Evolutionary conservation across 805 yeast species (phyloP).

Genomic region (Sugiyamaella chiloensis): DNA sequence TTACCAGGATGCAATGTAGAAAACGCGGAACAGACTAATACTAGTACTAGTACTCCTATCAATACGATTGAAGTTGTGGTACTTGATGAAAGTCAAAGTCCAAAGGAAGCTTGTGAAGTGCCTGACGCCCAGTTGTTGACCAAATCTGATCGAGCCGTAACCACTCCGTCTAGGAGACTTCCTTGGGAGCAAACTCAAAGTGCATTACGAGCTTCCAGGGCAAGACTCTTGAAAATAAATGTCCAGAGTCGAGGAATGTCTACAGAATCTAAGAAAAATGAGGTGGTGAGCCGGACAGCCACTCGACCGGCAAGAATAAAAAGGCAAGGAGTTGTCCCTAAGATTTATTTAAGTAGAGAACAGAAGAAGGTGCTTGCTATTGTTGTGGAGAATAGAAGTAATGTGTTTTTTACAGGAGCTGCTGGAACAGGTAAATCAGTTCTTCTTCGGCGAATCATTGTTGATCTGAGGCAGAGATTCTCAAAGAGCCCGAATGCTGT

Average conservation of each 20-base stretch:
- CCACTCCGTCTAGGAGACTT: not conserved
- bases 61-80: too few relatives aligned
- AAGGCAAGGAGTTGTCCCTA: conserved; percentile 14
- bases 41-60: too few relatives aligned
- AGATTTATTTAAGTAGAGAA: conserved; percentile 40
- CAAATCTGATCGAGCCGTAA: too few relatives aligned
- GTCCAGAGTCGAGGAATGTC: conserved; percentile 6
- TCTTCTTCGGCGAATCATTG: conserved; percentile 66
- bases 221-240: conserved; percentile 1
- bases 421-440: conserved; percentile 99
- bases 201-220: conserved; percentile 2
- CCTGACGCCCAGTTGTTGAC: not conserved
- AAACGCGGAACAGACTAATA: too few relatives aligned
- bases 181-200: conserved; percentile 5
- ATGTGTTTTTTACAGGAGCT: conserved; percentile 90
- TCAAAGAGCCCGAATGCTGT: conserved; percentile 46
- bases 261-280: conserved; percentile 1
- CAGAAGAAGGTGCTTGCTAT: conserved; percentile 58
- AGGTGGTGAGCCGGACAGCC: not conserved
- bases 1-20: too few relatives aligned
- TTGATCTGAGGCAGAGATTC: conserved; percentile 44
- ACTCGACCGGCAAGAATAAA: not conserved
- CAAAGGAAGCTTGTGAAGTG: not conserved
- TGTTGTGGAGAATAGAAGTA: conserved; percentile 55
- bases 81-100: not conserved